A percentile compares a stretch with the other conserved stretches of the same genome.
Evolutionary conservation across 495 filamentous ascomycete species (phyloP).

Genomic region (Trichodelitschia bisporula): DNA sequence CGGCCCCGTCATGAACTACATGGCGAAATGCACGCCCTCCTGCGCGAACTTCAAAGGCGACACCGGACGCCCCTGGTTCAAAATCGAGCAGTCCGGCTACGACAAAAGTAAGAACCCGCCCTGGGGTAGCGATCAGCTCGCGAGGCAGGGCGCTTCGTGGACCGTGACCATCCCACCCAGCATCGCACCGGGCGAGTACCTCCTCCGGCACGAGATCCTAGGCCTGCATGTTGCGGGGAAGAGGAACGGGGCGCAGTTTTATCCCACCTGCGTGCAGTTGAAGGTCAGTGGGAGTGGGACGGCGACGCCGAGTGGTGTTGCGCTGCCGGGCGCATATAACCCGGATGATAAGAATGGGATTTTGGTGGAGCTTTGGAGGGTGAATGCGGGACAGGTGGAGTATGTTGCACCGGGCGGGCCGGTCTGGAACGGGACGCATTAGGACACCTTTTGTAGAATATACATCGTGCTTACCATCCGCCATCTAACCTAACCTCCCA

Average conservation of each 20-base stretch:
- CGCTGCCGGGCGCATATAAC: background rate
- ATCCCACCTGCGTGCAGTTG: slow-evolving; percentile 21
- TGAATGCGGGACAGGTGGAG: too few species aligned
- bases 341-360: too few species aligned
- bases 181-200: slow-evolving; percentile 9
- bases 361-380: too few species aligned
- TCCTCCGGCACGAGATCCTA: slow-evolving; percentile 10
- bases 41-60: slow-evolving; percentile 8
- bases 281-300: slow-evolving; percentile 16
- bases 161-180: slow-evolving; percentile 5
- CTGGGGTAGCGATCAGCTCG: slow-evolving; percentile 8
- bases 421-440: too few species aligned
- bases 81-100: slow-evolving; percentile 8
- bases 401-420: too few species aligned
- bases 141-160: slow-evolving; percentile 7
- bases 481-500: too few species aligned
- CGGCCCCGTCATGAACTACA: slow-evolving; percentile 9
- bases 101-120: slow-evolving; percentile 5
- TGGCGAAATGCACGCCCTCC: slow-evolving; percentile 8
- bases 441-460: too few species aligned
- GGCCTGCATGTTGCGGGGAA: slow-evolving; percentile 9
- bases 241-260: slow-evolving; percentile 11
- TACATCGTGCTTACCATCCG: too few species aligned
- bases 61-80: slow-evolving; percentile 9
- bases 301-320: slow-evolving; percentile 4